These are phyloP conservation scores for Sporisorium graminicola DNA, from an alignment of 1,284 basidiomycete species.

Conservation along the genomic window DNA sequence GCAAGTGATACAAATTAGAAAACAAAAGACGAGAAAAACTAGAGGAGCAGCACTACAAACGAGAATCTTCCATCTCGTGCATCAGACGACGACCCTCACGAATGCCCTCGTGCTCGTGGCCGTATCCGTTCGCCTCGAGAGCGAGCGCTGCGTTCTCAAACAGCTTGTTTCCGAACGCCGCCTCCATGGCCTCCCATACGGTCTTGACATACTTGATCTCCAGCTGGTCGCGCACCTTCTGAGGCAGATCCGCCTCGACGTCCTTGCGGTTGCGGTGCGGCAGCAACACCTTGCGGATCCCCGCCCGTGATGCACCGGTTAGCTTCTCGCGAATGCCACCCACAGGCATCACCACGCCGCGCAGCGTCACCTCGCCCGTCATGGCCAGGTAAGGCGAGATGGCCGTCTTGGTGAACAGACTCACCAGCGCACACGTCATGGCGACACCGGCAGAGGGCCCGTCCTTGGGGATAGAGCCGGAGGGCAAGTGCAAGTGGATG, in stretches of 20 bases:
- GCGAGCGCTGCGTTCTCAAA: conserved; percentile 57
- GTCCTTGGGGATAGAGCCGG: conserved; percentile 89
- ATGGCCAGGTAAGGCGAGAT: conserved; percentile 65
- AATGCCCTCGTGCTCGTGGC: conserved; percentile 59
- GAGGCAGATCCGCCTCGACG: conserved; percentile 83
- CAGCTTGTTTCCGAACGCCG: conserved; percentile 71
- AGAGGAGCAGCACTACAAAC: conserved; percentile 16
- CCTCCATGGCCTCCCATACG: conserved; percentile 82
- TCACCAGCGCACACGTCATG: conserved; percentile 87
- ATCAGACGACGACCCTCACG: conserved; percentile 55
- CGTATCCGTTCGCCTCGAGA: conserved; percentile 43
- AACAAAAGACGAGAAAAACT: not conserved
- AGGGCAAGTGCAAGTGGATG: conserved; percentile 87
- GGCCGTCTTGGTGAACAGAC: conserved; percentile 80
- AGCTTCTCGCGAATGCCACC: conserved; percentile 69
- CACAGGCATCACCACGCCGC: conserved; percentile 66
- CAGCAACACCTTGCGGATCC: conserved; percentile 82
- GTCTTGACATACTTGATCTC: conserved; percentile 83
- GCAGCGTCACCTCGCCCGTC: conserved; percentile 67
- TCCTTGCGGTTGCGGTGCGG: conserved; percentile 86
- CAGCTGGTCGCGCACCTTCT: conserved; percentile 79
- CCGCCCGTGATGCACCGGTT: conserved; percentile 76
- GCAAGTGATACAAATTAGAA: not conserved
- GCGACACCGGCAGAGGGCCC: conserved; percentile 86
- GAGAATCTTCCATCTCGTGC: conserved; percentile 51